Conservation (phyloP, 257 asterid species). For the Capsicum baccatum region DNA sequence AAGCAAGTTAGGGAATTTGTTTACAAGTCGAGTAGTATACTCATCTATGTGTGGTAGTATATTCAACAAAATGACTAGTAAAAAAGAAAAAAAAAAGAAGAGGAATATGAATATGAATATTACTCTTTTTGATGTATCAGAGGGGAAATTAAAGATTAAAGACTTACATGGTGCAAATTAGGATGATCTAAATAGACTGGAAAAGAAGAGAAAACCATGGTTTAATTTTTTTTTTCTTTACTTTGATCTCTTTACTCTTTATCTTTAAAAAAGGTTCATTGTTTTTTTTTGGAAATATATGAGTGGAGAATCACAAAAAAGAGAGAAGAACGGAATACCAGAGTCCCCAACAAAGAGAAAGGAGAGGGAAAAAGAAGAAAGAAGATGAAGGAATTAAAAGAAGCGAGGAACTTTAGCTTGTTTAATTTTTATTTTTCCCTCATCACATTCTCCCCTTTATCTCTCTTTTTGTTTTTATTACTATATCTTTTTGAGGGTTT, state of each 20-base stretch:
- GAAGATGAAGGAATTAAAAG: conserved; percentile 35
- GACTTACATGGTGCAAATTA: conserved; percentile 56
- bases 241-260: conserved; percentile 35
- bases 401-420: conserved; percentile 40
- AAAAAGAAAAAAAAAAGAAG: not conserved
- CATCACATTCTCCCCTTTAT: conserved; percentile 30
- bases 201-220: conserved; percentile 57
- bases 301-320: conserved; percentile 40
- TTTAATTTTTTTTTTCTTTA: conserved; percentile 32
- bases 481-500: conserved; percentile 43
- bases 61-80: conserved; percentile 48
- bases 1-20: conserved; percentile 15
- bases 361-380: conserved; percentile 30
- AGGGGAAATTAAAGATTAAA: conserved; percentile 24
- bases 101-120: conserved; percentile 51
- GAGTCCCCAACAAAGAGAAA: conserved; percentile 38
- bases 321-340: conserved; percentile 43
- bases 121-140: conserved; percentile 31
- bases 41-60: conserved; percentile 36
- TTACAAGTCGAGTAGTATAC: not conserved
- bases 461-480: conserved; percentile 43
- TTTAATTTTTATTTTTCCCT: conserved; percentile 31
- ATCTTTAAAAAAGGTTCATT: conserved; percentile 47
- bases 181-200: conserved; percentile 61
- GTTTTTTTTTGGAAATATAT: conserved; percentile 49